Evolutionary conservation across 352 stramenopile species (phyloP).

Genomic region (Peronosclerospora sorghi): DNA sequence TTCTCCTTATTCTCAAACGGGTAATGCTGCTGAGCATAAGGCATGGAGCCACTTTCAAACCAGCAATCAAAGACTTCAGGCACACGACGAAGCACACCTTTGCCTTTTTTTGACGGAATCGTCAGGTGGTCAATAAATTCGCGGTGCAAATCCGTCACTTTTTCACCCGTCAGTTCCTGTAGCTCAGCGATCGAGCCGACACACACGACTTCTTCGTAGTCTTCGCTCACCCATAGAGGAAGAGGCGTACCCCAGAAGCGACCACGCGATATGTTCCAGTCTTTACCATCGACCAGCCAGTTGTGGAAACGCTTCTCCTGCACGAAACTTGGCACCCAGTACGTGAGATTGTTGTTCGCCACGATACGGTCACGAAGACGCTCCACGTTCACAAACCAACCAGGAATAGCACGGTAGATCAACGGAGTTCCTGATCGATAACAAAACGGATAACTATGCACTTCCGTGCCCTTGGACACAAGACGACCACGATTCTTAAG

Average conservation of each 20-base stretch:
- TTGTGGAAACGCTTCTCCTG: constrained; percentile 99
- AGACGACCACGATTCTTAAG: constrained; percentile 93
- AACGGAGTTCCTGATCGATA: constrained; percentile 99
- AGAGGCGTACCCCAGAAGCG: constrained; percentile 99
- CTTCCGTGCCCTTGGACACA: constrained; percentile 93
- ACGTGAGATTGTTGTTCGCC: constrained; percentile 82
- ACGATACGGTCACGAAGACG: constrained; percentile 93
- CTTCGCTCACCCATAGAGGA: constrained; percentile 96
- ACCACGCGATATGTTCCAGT: constrained; percentile 98
- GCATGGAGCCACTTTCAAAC: constrained; percentile 99
- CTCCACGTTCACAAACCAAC: constrained; percentile 99
- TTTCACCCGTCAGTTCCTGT: constrained; percentile 89
- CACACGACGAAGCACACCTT: constrained; percentile 76
- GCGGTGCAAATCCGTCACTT: constrained; percentile 93
- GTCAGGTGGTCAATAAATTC: constrained; percentile 97
- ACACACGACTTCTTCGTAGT: constrained; percentile 95
- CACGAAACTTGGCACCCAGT: constrained; percentile 86
- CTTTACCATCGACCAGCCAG: constrained; percentile 96
- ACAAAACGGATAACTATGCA: constrained; percentile 99
- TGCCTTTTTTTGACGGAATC: constrained; percentile 92
- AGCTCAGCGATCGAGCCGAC: constrained; percentile 96
- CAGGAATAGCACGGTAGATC: constrained; percentile 99
- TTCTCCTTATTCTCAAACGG: constrained; percentile 98
- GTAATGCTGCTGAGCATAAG: constrained; percentile 99
- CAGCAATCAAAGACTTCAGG: constrained; percentile 98